Evolutionary conservation across 345 rosid species (phyloP), one percentile per base, ranked within the genome.

Genomic region (Lepidium didymum): DNA sequence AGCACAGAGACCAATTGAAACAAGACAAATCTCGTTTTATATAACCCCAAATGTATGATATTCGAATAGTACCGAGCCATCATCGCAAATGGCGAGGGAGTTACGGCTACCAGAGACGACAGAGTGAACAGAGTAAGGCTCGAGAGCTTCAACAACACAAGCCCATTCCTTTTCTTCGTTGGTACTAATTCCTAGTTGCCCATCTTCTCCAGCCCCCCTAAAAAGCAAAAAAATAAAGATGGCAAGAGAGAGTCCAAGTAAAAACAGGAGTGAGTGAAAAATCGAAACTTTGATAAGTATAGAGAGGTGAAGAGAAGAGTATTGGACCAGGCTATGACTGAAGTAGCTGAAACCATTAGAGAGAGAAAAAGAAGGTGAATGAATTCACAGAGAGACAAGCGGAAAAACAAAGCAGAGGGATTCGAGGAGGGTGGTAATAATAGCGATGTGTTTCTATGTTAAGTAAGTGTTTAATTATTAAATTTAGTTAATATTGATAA

Each of bases 191-290:
- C 99, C 97, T 64, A 95, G 76, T 64, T 95, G 97, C 60, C 99
- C 99, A 76, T 95, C 99, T 77, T 95, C 99, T 57, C 97, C 99
- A 12, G 97, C 75, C 41, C 99, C 99, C 97, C 97, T 94, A 85
- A 53, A 11, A 70, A 63, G 12, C 21, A 29, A 5, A 21, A 14
- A 29, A 8, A 35, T 16, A 13, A 23, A 37, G 29, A 41, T 51
- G 34, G 27, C 36, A 36, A 62, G 65, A 55, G 53, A 49, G 11
- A 47, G 50, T 12, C 31, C 29, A 47, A 41, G 66, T 6, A 4
- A 36, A 3, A 57, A 41, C 53, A 36, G 47, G 16, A 64, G 70
- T 21, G 21, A 67, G 19, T 38, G 69, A 62, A 72, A 41, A 74
- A 41, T 66, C 44, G 13, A 64, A 72, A 69, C 70, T 70, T 61